A percentile compares a stretch with the other conserved stretches of the same genome.
phyloP scores from a whole-genome alignment of 2,329 filamentous ascomycete species.

The Exophiala lecanii-corni region DNA sequence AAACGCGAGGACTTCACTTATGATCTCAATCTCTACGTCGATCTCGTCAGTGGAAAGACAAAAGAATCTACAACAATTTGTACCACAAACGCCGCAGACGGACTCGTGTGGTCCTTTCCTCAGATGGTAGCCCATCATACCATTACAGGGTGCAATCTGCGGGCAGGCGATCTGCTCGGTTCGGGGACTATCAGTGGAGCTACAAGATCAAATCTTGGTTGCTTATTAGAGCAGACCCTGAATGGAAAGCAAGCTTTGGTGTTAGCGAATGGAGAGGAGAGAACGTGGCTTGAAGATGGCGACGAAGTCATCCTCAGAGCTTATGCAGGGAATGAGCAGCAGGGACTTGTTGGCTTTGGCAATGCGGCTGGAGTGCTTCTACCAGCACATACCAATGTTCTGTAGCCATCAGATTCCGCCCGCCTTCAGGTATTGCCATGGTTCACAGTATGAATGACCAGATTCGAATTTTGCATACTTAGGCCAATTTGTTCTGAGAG shows the following conservation, averaged over 20 bases:
- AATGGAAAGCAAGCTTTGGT: not conserved
- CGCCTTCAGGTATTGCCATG: too few relatives aligned
- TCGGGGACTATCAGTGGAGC: constrained; percentile 31
- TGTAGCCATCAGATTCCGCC: too few relatives aligned
- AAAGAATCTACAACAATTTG: constrained; percentile 52
- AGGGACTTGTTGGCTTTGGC: constrained; percentile 29
- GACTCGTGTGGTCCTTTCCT: constrained; percentile 47
- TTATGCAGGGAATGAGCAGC: constrained; percentile 22
- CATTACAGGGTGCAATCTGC: constrained; percentile 28
- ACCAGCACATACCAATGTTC: too few relatives aligned
- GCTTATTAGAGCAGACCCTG: constrained; percentile 30
- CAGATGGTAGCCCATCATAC: constrained; percentile 32
- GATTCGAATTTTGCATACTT: too few relatives aligned
- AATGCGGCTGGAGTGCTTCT: constrained; percentile 20
- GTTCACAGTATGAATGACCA: too few relatives aligned
- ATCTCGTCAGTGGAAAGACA: constrained; percentile 36
- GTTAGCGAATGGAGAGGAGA: not conserved
- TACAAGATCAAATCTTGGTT: constrained; percentile 24
- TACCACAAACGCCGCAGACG: constrained; percentile 56
- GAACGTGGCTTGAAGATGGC: constrained; percentile 27
- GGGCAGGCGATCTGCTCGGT: constrained; percentile 31
- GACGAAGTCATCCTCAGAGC: constrained; percentile 31
- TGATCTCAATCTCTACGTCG: constrained; percentile 64
- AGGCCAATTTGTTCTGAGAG: too few relatives aligned
- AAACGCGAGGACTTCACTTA: constrained; percentile 54